These are phyloP conservation scores for Phytopythium litorale DNA, from an alignment of 352 stramenopile species.

Conservation along the genomic window DNA sequence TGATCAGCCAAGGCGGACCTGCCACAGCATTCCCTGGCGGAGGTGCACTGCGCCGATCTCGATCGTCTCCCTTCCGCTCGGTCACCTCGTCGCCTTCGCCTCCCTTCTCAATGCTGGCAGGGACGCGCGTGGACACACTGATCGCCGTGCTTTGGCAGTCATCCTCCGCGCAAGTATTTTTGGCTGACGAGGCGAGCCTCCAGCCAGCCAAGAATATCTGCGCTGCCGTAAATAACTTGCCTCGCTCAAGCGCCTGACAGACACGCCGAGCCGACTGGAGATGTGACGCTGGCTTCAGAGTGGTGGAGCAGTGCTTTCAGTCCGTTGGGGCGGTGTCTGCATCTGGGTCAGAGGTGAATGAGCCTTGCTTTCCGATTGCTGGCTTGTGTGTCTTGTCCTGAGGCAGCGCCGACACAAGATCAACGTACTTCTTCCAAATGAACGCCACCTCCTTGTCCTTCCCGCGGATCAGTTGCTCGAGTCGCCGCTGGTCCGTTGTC, in stretches of 20 bases:
- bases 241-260: background rate
- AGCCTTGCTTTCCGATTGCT: background rate
- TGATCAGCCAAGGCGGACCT: slow-evolving; percentile 11
- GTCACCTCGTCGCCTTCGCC: background rate
- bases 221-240: background rate
- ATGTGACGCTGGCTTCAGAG: background rate
- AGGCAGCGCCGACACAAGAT: slow-evolving; percentile 21
- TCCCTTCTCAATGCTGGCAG: background rate
- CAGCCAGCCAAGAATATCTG: background rate
- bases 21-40: slow-evolving; percentile 38
- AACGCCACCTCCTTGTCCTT: slow-evolving; percentile 67
- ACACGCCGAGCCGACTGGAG: background rate
- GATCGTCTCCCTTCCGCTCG: background rate
- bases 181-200: background rate
- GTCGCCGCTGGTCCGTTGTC: slow-evolving; percentile 41
- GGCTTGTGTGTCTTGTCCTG: slow-evolving; percentile 3
- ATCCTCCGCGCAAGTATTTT: slow-evolving; percentile 1
- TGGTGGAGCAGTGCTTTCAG: background rate
- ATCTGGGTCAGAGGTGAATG: background rate
- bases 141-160: background rate
- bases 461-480: slow-evolving; percentile 42
- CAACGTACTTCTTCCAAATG: slow-evolving; percentile 69
- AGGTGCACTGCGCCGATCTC: background rate
- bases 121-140: slow-evolving; percentile 1
- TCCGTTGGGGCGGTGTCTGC: background rate